phyloP scores from a whole-genome alignment of 768 basidiomycete genomes.

The Lentinula aciculospora region DNA sequence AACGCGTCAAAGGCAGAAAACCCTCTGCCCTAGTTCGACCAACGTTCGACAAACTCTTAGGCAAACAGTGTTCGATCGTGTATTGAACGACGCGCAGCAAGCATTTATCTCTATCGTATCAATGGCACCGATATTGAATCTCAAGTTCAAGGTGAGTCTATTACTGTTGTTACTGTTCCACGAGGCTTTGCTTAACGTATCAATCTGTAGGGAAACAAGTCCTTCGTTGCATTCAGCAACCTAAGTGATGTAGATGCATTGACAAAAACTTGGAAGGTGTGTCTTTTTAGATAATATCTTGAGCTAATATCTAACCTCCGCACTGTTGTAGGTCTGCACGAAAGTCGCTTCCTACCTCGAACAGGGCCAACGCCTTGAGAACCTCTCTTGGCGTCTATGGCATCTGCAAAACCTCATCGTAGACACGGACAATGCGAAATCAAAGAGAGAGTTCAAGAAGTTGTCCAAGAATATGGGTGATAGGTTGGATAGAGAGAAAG shows the following conservation, averaged over 20 bases:
- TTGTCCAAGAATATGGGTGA: constrained; percentile 86
- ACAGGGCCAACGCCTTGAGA: constrained; percentile 87
- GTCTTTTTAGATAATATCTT: constrained; percentile 10
- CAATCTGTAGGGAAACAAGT: constrained; percentile 78
- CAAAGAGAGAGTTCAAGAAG: constrained; percentile 87
- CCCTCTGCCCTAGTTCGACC: too few relatives aligned
- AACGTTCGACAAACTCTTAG: background rate
- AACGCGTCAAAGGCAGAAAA: too few relatives aligned
- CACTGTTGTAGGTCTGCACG: constrained; percentile 69
- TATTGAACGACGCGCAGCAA: background rate
- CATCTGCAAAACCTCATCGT: constrained; percentile 89
- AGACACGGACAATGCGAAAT: constrained; percentile 84
- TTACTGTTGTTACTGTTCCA: constrained; percentile 5
- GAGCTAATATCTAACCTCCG: background rate
- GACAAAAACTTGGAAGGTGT: constrained; percentile 88
- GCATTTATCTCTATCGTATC: background rate
- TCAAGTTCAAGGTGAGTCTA: constrained; percentile 81
- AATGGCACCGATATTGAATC: constrained; percentile 83
- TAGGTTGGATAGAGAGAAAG: constrained; percentile 91
- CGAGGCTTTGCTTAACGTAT: constrained; percentile 10
- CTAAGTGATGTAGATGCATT: constrained; percentile 79
- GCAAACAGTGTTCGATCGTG: background rate
- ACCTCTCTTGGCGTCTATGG: constrained; percentile 90
- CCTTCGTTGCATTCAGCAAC: constrained; percentile 90
- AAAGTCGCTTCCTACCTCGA: constrained; percentile 89